Evolutionary conservation across 2,329 filamentous ascomycete species (phyloP).

Genomic region (Trichoderma cornu-damae): DNA sequence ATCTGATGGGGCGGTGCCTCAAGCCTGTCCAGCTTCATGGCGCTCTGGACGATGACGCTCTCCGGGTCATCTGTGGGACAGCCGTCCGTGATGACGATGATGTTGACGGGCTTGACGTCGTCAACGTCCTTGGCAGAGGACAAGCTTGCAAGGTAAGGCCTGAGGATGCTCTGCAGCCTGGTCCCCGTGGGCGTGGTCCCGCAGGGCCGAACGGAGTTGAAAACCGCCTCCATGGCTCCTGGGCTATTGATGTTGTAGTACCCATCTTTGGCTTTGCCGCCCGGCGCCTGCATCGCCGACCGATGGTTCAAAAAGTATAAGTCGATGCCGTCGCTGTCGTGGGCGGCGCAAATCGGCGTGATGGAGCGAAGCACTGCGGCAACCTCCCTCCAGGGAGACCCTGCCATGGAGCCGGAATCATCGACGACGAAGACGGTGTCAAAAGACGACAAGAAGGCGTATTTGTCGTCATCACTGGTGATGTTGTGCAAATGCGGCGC

Average conservation of each 20-base stretch:
- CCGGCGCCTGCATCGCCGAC: constrained; percentile 34
- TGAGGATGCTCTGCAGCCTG: constrained; percentile 65
- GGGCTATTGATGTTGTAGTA: constrained; percentile 61
- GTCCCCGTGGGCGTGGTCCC: constrained; percentile 70
- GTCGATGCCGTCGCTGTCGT: constrained; percentile 82
- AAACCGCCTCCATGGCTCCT: constrained; percentile 60
- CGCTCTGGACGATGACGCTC: constrained; percentile 59
- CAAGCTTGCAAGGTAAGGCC: constrained; percentile 57
- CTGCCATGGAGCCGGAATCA: constrained; percentile 83
- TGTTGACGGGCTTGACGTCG: constrained; percentile 70
- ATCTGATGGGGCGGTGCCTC: constrained; percentile 75
- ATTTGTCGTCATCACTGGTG: constrained; percentile 56
- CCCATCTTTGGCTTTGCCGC: constrained; percentile 42
- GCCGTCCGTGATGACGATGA: constrained; percentile 92
- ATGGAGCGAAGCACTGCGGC: constrained; percentile 64
- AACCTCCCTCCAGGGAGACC: constrained; percentile 71
- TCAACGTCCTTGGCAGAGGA: constrained; percentile 38
- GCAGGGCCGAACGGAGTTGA: constrained; percentile 58
- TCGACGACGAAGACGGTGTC: constrained; percentile 91
- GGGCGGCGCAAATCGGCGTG: constrained; percentile 71
- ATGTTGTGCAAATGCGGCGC: constrained; percentile 26
- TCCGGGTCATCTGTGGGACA: constrained; percentile 74
- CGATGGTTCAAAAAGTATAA: constrained; percentile 82
- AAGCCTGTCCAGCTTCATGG: constrained; percentile 63
- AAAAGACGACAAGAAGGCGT: constrained; percentile 70